Evolutionary conservation across 1,284 basidiomycete species (phyloP).

Genomic region (Sporisorium reilianum): DNA sequence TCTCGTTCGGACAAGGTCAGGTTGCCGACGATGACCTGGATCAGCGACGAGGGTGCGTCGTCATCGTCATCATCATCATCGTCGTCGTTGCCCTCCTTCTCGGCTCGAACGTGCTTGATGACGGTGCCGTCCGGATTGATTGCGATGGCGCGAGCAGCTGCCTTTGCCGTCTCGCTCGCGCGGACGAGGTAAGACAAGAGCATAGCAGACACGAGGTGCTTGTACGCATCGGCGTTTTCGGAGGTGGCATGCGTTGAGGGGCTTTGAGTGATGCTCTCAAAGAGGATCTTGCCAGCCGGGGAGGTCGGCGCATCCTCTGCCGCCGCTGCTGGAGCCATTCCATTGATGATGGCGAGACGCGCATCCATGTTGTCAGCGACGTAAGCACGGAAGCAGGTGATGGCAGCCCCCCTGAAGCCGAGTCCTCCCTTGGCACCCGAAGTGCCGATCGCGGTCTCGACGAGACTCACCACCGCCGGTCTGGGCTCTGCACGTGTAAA

Average conservation of each 20-base stretch:
- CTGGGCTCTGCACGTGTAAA: conserved; percentile 48
- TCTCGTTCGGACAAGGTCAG: conserved; percentile 75
- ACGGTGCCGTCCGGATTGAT: conserved; percentile 66
- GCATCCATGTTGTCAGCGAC: conserved; percentile 70
- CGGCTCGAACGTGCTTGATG: conserved; percentile 21
- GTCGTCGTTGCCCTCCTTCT: conserved; percentile 22
- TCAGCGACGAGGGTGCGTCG: conserved; percentile 71
- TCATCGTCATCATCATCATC: conserved; percentile 71
- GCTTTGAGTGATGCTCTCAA: conserved; percentile 72
- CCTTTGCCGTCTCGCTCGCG: conserved; percentile 73
- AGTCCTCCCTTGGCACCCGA: conserved; percentile 50
- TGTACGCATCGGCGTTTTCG: conserved; percentile 71
- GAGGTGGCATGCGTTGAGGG: conserved; percentile 56
- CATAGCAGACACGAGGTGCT: conserved; percentile 59
- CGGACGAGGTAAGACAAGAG: conserved; percentile 73
- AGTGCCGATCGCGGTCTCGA: conserved; percentile 54
- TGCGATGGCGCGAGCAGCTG: conserved; percentile 72
- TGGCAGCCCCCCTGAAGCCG: conserved; percentile 57
- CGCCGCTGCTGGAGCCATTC: conserved; percentile 64
- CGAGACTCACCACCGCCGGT: conserved; percentile 47
- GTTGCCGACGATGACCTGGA: conserved; percentile 75
- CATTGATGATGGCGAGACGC: conserved; percentile 73
- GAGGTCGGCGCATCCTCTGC: conserved; percentile 48
- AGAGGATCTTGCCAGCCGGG: conserved; percentile 71
- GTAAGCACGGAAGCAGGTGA: conserved; percentile 61